Evolutionary conservation across 2,329 filamentous ascomycete species (phyloP), one percentile per base, ranked within the genome.

Genomic region (Cytospora schulzeri): DNA sequence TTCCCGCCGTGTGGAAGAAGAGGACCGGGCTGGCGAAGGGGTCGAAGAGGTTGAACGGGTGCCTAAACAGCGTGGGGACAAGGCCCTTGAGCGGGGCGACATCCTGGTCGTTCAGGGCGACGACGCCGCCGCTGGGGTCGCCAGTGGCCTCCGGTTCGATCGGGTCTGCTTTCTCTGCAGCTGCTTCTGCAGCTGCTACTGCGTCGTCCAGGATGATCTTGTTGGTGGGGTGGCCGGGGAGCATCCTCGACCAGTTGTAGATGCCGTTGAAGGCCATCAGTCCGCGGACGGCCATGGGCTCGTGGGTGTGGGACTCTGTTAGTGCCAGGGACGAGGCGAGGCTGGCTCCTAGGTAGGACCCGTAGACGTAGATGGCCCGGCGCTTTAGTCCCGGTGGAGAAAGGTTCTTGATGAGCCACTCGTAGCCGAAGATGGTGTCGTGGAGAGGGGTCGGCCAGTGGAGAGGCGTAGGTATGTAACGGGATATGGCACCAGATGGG

Each of bases 191-290:
- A 15, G 29, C 45, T 58, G 14, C 17, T 26, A 15, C 59, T 35
- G 17, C 65, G 12, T 70, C 67, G 9, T 73, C 68, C 2, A 68
- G 45, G 8, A 70, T 38, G 48, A 69, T 62, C 60, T 63, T 68
- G 68, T 85, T 80, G 66, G 80, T 73, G 8, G 76, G 78, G 64
- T 87, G 83, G 67, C 83, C 79, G 0, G 83, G 82, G 14, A 86
- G 77, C 65, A 88, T 85, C 72, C 79, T 83, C 63, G 85, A 86
- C 87, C 86, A 89, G 75, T 89, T 83, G 75, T 86, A 89, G 64
- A 89, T 79, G 51, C 85, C 86, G 68, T 89, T 86, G 73, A 83
- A 83, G 9, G 81, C 80, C 19, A 85, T 75, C 35, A 87, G 73
- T 9, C 85, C 85, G 12, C 83, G 79, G 52, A 88, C 76, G 48